Evolutionary conservation across 768 basidiomycete genomes (phyloP), one percentile per base, ranked within the genome.

Genomic region (Grammothele lineata): DNA sequence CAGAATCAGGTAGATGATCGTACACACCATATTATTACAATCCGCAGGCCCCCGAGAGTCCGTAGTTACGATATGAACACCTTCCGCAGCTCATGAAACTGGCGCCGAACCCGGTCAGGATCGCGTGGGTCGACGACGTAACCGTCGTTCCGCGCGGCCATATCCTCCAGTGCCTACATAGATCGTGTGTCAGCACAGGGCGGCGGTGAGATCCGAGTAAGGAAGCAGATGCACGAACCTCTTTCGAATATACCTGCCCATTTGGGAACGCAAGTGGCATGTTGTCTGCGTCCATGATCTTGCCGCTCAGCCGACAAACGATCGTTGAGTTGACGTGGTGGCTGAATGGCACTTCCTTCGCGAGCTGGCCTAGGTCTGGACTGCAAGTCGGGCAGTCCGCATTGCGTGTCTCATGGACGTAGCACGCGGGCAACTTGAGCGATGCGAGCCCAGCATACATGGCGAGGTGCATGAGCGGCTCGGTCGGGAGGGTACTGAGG

Each of bases 251-350:
- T 32, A 97, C 94, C 58, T 85, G 76, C 15, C 95, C 94, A 19
- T 43, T 43, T 2, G 92, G 87, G 56, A 96, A 90, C 11, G 83
- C 86, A 83, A 96, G 78, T 0, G 94, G 92, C 74, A 86, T 83
- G 57, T 94, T 94, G 62, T 92, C 83, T 54, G 83, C 93, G 58
- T 96, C 88, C 86, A 98, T 95, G 46, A 98, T 93, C 63, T 85
- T 83, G 21, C 95, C 93, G 53, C 80, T 92, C 59, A 97, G 76
- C 43, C 82, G 69, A 62, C 96, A 98, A 14, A 98, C 94, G 45
- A 99, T 90, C 0, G 91, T 95, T 18, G 92, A 95, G 61, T 95
- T 97, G 33, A 86, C 83, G 62, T 98, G 93, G 68, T 98, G 94
- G 56, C 88, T 90, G 61, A 79, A 83, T 1, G 96, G 94, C 0